Percentiles rank a stretch among this genome's conserved stretches.
Evolutionary conservation across 495 filamentous ascomycete species (phyloP).

Genomic region (Staphylotrichum tortipilum): DNA sequence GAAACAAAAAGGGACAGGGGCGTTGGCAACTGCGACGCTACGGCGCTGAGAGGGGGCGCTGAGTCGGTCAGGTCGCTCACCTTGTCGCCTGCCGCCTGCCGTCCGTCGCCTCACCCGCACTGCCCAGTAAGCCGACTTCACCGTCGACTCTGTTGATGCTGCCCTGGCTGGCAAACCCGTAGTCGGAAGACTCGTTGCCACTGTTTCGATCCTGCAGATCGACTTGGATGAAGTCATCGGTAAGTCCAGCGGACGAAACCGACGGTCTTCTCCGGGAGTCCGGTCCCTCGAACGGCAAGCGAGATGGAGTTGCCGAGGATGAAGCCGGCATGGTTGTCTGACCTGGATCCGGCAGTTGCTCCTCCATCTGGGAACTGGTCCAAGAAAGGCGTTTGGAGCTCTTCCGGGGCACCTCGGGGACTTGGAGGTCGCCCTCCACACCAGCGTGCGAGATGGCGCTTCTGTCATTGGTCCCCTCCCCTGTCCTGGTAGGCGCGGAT

Average conservation of each 20-base stretch:
- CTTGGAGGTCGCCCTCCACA: background rate
- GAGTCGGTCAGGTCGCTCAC: too few species aligned
- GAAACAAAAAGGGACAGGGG: too few species aligned
- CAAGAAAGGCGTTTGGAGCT: slow-evolving; percentile 50
- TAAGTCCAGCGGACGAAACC: slow-evolving; percentile 40
- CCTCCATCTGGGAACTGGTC: slow-evolving; percentile 10
- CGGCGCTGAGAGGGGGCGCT: too few species aligned
- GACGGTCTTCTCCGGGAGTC: slow-evolving; percentile 44
- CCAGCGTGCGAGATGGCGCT: background rate
- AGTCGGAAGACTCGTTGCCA: slow-evolving; percentile 44
- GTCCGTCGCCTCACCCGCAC: slow-evolving; percentile 44
- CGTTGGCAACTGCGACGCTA: too few species aligned
- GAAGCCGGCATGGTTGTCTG: slow-evolving; percentile 3
- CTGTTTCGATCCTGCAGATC: slow-evolving; percentile 19
- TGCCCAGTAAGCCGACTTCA: slow-evolving; percentile 35
- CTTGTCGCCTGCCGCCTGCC: slow-evolving; percentile 10
- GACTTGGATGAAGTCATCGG: slow-evolving; percentile 33
- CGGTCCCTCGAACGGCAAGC: slow-evolving; percentile 55
- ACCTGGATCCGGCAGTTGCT: slow-evolving; percentile 1
- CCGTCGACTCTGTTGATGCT: slow-evolving; percentile 49
- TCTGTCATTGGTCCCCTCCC: slow-evolving; percentile 31
- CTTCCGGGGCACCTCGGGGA: slow-evolving; percentile 48
- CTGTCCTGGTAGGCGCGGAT: slow-evolving; percentile 50
- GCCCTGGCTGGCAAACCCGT: slow-evolving; percentile 69
- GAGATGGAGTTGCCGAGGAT: slow-evolving; percentile 23